phyloP scores from a whole-genome alignment of 2,329 filamentous ascomycete genomes.

The Neoscytalidium dimidiatum region DNA sequence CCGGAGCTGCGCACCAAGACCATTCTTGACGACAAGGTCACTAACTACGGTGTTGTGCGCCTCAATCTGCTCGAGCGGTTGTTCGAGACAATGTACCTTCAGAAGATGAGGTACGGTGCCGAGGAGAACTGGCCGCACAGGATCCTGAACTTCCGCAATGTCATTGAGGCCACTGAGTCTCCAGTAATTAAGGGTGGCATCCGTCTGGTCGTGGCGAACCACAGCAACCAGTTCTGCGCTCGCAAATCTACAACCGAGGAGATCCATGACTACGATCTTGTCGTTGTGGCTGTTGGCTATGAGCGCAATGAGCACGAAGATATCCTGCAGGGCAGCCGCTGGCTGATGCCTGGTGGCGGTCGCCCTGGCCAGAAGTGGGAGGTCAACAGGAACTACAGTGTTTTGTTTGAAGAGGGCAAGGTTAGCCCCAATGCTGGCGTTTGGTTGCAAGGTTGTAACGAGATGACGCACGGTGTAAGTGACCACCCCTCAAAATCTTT shows the following conservation, averaged over 20 bases:
- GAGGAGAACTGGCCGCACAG: slow-evolving; percentile 78
- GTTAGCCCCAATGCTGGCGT: slow-evolving; percentile 76
- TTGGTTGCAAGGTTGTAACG: slow-evolving; percentile 93
- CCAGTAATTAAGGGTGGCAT: slow-evolving; percentile 34
- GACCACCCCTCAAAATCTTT: neutral
- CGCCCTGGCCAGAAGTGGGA: slow-evolving; percentile 55
- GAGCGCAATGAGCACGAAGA: slow-evolving; percentile 73
- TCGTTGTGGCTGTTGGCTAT: slow-evolving; percentile 90
- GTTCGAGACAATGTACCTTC: slow-evolving; percentile 85
- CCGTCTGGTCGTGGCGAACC: slow-evolving; percentile 55
- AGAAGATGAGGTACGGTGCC: slow-evolving; percentile 67
- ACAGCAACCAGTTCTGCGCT: slow-evolving; percentile 41
- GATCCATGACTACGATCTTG: slow-evolving; percentile 71
- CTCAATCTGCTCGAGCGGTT: slow-evolving; percentile 87
- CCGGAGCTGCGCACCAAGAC: slow-evolving; percentile 61
- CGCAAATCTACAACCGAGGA: slow-evolving; percentile 50
- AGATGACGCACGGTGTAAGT: slow-evolving; percentile 87
- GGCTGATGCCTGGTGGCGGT: slow-evolving; percentile 62
- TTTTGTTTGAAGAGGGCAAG: slow-evolving; percentile 68
- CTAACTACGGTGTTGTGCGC: slow-evolving; percentile 93
- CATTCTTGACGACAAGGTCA: slow-evolving; percentile 73
- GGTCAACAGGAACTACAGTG: slow-evolving; percentile 76
- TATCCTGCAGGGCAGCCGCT: slow-evolving; percentile 67
- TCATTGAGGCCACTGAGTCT: slow-evolving; percentile 62
- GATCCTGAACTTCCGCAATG: slow-evolving; percentile 69